Evolutionary conservation across 768 basidiomycete species (phyloP).

Genomic region (Rhodotorula diobovata): DNA sequence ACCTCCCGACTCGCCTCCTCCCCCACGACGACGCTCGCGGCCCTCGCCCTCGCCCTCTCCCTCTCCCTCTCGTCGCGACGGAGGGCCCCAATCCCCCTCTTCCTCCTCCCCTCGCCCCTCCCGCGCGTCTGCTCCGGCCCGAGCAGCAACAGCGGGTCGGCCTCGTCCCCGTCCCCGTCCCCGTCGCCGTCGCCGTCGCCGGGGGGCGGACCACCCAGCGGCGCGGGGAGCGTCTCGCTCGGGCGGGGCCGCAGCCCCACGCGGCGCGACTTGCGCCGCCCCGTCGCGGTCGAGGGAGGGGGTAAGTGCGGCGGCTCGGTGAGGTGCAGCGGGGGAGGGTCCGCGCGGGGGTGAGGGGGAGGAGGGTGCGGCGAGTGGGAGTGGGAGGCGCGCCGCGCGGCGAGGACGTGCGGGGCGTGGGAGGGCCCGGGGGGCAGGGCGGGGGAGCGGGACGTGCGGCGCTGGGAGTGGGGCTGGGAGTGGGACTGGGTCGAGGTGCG

Average conservation of each 20-base stretch:
- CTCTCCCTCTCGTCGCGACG: too few relatives aligned
- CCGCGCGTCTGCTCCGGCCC: slow-evolving; percentile 11
- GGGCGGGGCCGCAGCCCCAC: neutral
- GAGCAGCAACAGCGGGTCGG: slow-evolving; percentile 12
- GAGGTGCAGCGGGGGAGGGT: neutral
- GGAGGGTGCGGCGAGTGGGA: slow-evolving; percentile 4
- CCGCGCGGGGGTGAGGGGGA: neutral
- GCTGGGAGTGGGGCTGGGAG: too few relatives aligned
- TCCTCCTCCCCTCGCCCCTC: slow-evolving; percentile 7
- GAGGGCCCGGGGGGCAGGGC: slow-evolving; percentile 7
- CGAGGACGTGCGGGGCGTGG: slow-evolving; percentile 14
- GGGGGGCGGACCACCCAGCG: neutral
- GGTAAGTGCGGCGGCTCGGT: too few relatives aligned
- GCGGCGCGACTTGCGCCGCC: neutral
- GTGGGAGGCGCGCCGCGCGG: neutral
- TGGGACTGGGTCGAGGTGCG: too few relatives aligned
- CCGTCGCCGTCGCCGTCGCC: neutral
- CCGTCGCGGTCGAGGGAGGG: neutral
- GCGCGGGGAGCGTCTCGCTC: neutral
- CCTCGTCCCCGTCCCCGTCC: neutral
- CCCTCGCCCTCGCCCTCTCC: neutral
- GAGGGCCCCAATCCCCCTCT: neutral
- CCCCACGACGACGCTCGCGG: neutral
- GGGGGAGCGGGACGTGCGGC: neutral
- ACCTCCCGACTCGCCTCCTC: neutral